Conservation (phyloP, 345 rosid species). For the Pseudoturritis turrita region DNA sequence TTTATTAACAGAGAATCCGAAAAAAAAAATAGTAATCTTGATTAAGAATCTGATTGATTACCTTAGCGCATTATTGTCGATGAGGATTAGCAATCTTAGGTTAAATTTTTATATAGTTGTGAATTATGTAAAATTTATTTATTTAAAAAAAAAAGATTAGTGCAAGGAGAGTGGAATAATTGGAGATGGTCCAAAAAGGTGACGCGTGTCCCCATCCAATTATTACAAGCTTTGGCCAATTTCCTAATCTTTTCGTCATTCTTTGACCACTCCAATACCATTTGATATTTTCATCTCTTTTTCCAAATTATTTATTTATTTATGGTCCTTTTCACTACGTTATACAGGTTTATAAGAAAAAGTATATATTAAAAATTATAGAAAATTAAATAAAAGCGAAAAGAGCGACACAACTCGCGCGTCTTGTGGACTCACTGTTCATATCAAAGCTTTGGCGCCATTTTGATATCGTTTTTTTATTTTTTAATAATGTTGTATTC, state of each 20-base stretch:
- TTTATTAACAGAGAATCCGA: not conserved
- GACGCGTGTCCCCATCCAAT: constrained; percentile 32
- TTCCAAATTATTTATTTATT: not conserved
- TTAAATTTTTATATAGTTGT: not conserved
- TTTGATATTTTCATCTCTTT: constrained; percentile 2
- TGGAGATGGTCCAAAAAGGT: constrained; percentile 30
- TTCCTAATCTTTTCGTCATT: constrained; percentile 22
- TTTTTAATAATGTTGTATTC: not conserved
- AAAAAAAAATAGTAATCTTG: not conserved
- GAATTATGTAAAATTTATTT: too few relatives aligned
- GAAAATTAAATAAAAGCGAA: not conserved
- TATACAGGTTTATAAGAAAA: not conserved
- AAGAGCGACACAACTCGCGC: constrained; percentile 7
- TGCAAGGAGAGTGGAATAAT: constrained; percentile 14
- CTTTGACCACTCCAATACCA: constrained; percentile 32
- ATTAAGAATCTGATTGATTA: not conserved
- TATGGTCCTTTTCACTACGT: not conserved
- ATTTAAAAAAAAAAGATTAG: too few relatives aligned
- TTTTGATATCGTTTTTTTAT: not conserved
- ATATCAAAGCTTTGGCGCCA: constrained; percentile 19
- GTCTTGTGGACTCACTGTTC: constrained; percentile 9
- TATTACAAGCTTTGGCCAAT: constrained; percentile 23
- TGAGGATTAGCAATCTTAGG: not conserved
- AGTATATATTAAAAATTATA: not conserved
- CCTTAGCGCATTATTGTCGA: not conserved